Percentiles rank a stretch among this genome's conserved stretches.
These are phyloP conservation scores for Penicillium paneum DNA, from an alignment of 2,329 filamentous ascomycete species.

Conservation along the genomic window DNA sequence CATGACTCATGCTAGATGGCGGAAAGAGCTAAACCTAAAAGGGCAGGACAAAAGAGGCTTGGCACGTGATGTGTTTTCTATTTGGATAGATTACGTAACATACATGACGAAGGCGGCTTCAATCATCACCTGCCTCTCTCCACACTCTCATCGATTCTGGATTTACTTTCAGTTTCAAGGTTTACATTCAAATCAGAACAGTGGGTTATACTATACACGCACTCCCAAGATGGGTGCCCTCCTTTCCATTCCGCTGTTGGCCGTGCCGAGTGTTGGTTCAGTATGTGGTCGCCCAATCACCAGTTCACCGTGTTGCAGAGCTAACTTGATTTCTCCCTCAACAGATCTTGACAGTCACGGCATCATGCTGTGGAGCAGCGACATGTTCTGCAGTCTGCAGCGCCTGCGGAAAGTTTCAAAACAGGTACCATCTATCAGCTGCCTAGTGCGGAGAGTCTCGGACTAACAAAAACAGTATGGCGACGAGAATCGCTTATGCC, in stretches of 20 bases:
- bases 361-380: conserved; percentile 92
- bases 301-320: not conserved
- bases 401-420: conserved; percentile 93
- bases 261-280: conserved; percentile 78
- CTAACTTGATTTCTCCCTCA: conserved; percentile 9
- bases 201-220: not conserved
- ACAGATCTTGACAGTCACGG: conserved; percentile 72
- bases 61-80: not conserved
- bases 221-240: conserved; percentile 73
- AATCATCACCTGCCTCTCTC: conserved; percentile 10
- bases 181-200: not conserved
- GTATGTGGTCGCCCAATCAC: conserved; percentile 54
- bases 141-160: not conserved
- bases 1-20: not conserved
- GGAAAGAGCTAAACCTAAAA: not conserved
- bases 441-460: not conserved
- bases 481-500: conserved; percentile 93
- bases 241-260: conserved; percentile 84
- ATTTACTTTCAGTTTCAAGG: not conserved
- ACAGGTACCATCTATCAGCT: conserved; percentile 60
- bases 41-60: not conserved
- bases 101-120: not conserved
- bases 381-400: conserved; percentile 95
- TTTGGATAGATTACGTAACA: not conserved
- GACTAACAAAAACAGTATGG: conserved; percentile 63